These are phyloP conservation scores for Misopates orontium DNA, from an alignment of 257 asterid genomes.

Conservation along the genomic window DNA sequence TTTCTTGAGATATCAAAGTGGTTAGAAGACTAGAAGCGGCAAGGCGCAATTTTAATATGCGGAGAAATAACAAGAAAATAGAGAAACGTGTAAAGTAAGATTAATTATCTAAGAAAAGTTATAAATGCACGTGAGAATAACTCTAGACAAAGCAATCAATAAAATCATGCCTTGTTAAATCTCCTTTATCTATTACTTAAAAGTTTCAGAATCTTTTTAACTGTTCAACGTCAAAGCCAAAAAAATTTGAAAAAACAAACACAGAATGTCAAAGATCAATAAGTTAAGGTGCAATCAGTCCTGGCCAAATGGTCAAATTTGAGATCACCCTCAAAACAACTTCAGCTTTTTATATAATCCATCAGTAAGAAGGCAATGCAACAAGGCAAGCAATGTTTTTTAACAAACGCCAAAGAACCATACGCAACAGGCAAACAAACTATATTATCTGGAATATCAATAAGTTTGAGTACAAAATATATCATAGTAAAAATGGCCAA, in stretches of 20 bases:
- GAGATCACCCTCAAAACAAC: too few species aligned
- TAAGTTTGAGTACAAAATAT: conserved; percentile 5
- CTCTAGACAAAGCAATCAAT: conserved; percentile 9
- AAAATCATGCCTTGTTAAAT: conserved; percentile 1
- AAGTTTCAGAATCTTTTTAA: conserved; percentile 11
- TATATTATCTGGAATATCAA: background rate
- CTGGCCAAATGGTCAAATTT: too few species aligned
- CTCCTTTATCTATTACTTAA: background rate
- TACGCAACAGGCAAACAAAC: background rate
- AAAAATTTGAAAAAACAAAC: too few species aligned
- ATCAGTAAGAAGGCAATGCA: background rate
- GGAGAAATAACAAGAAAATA: too few species aligned
- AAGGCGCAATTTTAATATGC: too few species aligned
- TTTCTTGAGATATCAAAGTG: background rate
- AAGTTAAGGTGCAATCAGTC: too few species aligned
- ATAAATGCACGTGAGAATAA: too few species aligned
- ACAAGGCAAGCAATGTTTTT: background rate
- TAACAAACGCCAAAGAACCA: conserved; percentile 8
- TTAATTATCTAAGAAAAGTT: too few species aligned
- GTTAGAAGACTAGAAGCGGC: background rate
- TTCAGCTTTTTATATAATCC: background rate
- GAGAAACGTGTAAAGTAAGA: too few species aligned
- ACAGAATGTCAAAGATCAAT: too few species aligned
- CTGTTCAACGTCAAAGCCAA: background rate
- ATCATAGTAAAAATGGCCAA: conserved; percentile 8